Base-by-base conservation (phyloP, 108 stramenopile genomes). In the Skeletonema marinoi region DNA sequence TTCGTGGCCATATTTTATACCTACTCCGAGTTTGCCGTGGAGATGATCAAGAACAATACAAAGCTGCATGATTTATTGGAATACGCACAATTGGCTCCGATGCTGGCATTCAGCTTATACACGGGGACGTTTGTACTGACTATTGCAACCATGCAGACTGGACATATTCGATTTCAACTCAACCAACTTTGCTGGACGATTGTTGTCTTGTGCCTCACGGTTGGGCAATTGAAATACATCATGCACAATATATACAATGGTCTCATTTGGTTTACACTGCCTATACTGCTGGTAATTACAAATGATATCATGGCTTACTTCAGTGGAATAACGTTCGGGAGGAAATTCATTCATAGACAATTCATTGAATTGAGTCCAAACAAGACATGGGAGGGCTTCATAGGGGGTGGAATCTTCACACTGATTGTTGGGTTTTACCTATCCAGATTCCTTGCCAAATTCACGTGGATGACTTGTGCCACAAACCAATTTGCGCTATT, bases 171-270 rank as follows among this genome's bases (percentile, higher is more conserved):
- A 58, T 99, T 97, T 70, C 98, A 99, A 77, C 65, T 99, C 48
- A 97, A 97, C 75, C 99, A 98, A 75, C 78, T 97, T 19, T 96
- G 96, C 73, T 98, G 98, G 98, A 97, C 97, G 16, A 92, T 98
- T 73, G 88, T 97, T 21, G 96, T 96, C 19, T 68, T 98, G 70
- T 92, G 90, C 71, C 71, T 98, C 66, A 97, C 98, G 16, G 96
- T 97, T 19, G 95, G 95, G 31, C 93, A 95, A 74, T 76, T 97
- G 66, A 97, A 97, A 84, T 95, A 94, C 65, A 90, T 98, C 70
- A 95, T 98, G 85, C 92, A 93, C 90, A 98, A 98, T 72, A 88
- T 99, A 48, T 98, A 96, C 88, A 96, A 98, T 80, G 99, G 99
- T 0, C 73, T 99, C 14, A 95, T 99, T 68, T 99, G 99, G 99